These are phyloP conservation scores for Nicotiana knightiana DNA, from an alignment of 257 asterid genomes.

Conservation along the genomic window DNA sequence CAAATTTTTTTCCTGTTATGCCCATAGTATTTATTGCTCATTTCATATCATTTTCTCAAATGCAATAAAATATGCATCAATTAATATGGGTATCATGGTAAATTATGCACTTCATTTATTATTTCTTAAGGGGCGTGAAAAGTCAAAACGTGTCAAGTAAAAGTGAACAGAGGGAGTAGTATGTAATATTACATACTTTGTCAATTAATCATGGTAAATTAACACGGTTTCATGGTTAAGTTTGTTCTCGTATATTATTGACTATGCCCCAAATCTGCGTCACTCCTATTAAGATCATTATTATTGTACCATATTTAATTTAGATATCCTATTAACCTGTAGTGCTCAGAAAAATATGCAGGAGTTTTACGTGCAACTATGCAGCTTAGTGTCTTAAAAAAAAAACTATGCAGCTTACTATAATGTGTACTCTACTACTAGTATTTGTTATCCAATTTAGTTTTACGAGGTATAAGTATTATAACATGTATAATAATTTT, in stretches of 20 bases:
- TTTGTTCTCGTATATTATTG: background rate
- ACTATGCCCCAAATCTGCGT: background rate
- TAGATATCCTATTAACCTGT: background rate
- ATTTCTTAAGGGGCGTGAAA: too few relatives aligned
- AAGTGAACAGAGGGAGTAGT: too few relatives aligned
- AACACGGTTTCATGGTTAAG: background rate
- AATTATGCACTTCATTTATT: too few relatives aligned
- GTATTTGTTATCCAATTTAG: background rate
- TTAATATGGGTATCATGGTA: too few relatives aligned
- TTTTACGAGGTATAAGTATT: background rate
- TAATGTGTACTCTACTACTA: background rate
- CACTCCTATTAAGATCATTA: background rate
- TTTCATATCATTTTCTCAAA: too few relatives aligned
- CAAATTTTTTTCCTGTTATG: too few relatives aligned
- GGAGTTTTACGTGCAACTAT: background rate
- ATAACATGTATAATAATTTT: background rate
- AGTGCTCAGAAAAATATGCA: background rate
- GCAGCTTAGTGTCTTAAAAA: background rate
- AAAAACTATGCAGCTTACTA: background rate
- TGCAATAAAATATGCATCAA: too few relatives aligned
- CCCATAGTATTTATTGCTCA: too few relatives aligned
- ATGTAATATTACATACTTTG: too few relatives aligned
- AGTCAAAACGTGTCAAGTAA: too few relatives aligned
- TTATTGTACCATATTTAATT: too few relatives aligned
- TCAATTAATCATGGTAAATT: too few relatives aligned